phyloP scores from a whole-genome alignment of 1,284 basidiomycete species.

The Quambalaria eucalypti region DNA sequence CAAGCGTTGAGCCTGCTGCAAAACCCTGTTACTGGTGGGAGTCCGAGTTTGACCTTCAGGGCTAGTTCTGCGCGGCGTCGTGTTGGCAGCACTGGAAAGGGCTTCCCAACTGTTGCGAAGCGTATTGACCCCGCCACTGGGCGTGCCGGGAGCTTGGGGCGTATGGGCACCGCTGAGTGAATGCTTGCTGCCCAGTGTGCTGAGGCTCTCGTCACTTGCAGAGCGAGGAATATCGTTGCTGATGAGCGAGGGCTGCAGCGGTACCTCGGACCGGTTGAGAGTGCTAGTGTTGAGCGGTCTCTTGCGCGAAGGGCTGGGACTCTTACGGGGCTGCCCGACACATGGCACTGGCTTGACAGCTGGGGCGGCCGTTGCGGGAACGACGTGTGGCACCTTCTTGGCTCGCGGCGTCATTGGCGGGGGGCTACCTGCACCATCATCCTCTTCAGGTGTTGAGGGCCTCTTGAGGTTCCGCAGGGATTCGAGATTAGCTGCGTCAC shows the following conservation, averaged over 20 bases:
- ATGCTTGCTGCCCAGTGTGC: neutral
- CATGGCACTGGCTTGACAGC: conserved; percentile 38
- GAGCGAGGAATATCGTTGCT: neutral
- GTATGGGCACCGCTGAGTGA: too few species aligned
- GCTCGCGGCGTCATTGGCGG: conserved; percentile 14
- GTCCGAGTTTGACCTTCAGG: neutral
- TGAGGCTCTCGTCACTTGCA: neutral
- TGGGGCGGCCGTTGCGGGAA: conserved; percentile 11
- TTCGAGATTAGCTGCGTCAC: conserved; percentile 1
- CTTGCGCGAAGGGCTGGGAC: conserved; percentile 36
- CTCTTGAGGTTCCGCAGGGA: conserved; percentile 1
- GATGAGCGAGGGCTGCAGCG: neutral
- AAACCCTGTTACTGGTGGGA: conserved; percentile 1
- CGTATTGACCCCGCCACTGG: conserved; percentile 4
- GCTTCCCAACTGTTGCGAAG: neutral
- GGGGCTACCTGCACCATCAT: too few species aligned
- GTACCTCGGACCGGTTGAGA: too few species aligned
- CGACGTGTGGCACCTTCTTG: conserved; percentile 4
- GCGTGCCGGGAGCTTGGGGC: neutral
- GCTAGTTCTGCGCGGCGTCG: neutral
- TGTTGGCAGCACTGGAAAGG: neutral
- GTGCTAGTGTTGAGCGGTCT: conserved; percentile 23
- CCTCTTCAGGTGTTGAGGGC: conserved; percentile 9
- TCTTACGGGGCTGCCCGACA: conserved; percentile 44
- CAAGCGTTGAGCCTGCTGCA: conserved; percentile 15